Conservation (phyloP, 2,329 filamentous ascomycete genomes). For the Clarireedia homoeocarpa region DNA sequence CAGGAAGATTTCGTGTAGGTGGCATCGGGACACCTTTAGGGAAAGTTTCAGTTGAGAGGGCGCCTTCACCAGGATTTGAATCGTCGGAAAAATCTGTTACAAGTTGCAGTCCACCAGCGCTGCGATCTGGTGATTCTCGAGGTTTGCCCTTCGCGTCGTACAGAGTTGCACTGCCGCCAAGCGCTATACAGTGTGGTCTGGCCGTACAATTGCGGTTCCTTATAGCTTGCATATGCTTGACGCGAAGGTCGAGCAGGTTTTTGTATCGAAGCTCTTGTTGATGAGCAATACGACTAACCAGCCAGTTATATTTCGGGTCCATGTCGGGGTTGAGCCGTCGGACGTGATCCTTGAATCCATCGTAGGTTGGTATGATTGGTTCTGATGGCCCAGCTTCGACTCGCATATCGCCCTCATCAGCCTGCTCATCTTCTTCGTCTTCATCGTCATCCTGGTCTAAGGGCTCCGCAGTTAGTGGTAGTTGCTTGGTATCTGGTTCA, state of each 20-base stretch:
- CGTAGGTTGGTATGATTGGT: slow-evolving; percentile 60
- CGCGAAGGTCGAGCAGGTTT: slow-evolving; percentile 58
- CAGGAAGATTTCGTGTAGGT: slow-evolving; percentile 67
- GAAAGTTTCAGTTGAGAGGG: slow-evolving; percentile 66
- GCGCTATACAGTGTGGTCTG: slow-evolving; percentile 53
- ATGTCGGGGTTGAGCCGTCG: slow-evolving; percentile 67
- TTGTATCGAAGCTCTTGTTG: slow-evolving; percentile 78
- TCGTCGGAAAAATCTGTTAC: slow-evolving; percentile 54
- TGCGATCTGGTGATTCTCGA: slow-evolving; percentile 48
- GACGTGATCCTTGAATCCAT: slow-evolving; percentile 72
- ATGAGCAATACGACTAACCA: slow-evolving; percentile 74
- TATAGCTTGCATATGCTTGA: slow-evolving; percentile 60
- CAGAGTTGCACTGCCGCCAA: slow-evolving; percentile 57
- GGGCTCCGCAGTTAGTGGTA: slow-evolving; percentile 23
- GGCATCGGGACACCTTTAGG: slow-evolving; percentile 75
- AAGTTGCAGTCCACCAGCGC: slow-evolving; percentile 46
- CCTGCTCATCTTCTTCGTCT: slow-evolving; percentile 55
- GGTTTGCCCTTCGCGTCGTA: slow-evolving; percentile 53
- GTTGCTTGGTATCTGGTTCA: slow-evolving; percentile 1
- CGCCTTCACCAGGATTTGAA: slow-evolving; percentile 59
- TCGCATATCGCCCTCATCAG: slow-evolving; percentile 53
- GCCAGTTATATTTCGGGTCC: slow-evolving; percentile 45
- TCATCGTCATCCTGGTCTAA: slow-evolving; percentile 38
- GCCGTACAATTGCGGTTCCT: slow-evolving; percentile 51
- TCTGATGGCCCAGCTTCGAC: slow-evolving; percentile 57